Evolutionary conservation across 805 yeast genomes (phyloP).

Genomic region (Crinitomyces ghanaensis): DNA sequence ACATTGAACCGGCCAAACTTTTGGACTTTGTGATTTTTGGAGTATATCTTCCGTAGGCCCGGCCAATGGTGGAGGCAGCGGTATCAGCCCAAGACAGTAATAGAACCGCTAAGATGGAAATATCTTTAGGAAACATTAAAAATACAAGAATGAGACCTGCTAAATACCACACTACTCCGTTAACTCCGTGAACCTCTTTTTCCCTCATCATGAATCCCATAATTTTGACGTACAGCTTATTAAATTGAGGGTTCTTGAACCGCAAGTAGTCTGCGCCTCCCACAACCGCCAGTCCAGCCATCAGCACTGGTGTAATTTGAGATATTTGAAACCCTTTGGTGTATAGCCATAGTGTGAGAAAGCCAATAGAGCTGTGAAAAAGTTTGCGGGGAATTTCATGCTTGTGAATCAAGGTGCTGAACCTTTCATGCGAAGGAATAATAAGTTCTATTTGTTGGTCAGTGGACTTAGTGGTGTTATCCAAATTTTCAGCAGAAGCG

Average conservation of each 20-base stretch:
- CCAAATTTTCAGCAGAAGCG: too few species aligned
- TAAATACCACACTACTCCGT: conserved; percentile 84
- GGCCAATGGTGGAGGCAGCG: conserved; percentile 89
- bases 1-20: conserved; percentile 81
- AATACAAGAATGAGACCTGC: conserved; percentile 70
- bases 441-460: too few species aligned
- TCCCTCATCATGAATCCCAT: conserved; percentile 83
- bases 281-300: conserved; percentile 42
- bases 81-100: conserved; percentile 95
- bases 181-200: conserved; percentile 51
- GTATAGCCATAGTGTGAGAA: conserved; percentile 65
- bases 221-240: conserved; percentile 49
- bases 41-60: conserved; percentile 73
- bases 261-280: conserved; percentile 58
- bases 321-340: conserved; percentile 44
- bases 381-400: conserved; percentile 85
- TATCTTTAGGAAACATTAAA: conserved; percentile 63
- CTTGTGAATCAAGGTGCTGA: conserved; percentile 48
- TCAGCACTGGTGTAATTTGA: conserved; percentile 50
- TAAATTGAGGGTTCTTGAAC: conserved; percentile 48
- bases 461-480: too few species aligned
- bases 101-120: conserved; percentile 62
- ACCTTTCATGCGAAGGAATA: conserved; percentile 20
- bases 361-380: conserved; percentile 83
- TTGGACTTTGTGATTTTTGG: conserved; percentile 69